These are phyloP conservation scores for Septoria petroselini DNA, from an alignment of 2,329 filamentous ascomycete genomes.

Conservation along the genomic window DNA sequence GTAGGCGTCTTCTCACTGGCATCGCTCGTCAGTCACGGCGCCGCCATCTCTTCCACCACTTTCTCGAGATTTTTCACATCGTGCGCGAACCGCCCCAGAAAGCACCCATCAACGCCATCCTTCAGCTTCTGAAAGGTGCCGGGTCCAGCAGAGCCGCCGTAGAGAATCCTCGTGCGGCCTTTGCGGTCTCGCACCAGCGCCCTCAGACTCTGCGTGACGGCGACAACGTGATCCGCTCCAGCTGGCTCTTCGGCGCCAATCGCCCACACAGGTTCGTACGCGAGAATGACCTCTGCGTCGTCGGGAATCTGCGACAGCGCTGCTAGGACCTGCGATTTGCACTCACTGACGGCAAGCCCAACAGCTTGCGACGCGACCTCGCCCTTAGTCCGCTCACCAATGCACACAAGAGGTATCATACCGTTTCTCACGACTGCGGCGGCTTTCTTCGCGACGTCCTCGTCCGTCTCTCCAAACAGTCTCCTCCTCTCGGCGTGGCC, in stretches of 20 bases:
- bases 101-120: constrained; percentile 72
- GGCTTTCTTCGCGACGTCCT: constrained; percentile 64
- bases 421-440: constrained; percentile 64
- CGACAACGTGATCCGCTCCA: constrained; percentile 66
- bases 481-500: constrained; percentile 76
- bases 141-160: constrained; percentile 79
- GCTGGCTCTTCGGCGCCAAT: constrained; percentile 75
- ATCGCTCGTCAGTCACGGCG: constrained; percentile 6
- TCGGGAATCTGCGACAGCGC: constrained; percentile 61
- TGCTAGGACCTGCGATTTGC: constrained; percentile 61
- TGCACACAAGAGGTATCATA: constrained; percentile 74
- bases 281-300: constrained; percentile 68
- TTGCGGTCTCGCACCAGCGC: constrained; percentile 52
- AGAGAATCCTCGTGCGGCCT: constrained; percentile 67
- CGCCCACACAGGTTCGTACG: constrained; percentile 87
- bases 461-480: constrained; percentile 73
- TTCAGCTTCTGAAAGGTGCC: constrained; percentile 68
- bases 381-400: constrained; percentile 64
- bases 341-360: constrained; percentile 62
- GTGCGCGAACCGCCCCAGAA: constrained; percentile 78
- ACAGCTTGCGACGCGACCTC: constrained; percentile 50
- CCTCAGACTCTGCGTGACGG: constrained; percentile 64
- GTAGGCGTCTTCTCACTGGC: background rate
- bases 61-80: constrained; percentile 67
- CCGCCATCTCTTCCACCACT: constrained; percentile 67